Base-by-base conservation (phyloP, 2,329 filamentous ascomycete genomes). In the Aspergillus jensenii region DNA sequence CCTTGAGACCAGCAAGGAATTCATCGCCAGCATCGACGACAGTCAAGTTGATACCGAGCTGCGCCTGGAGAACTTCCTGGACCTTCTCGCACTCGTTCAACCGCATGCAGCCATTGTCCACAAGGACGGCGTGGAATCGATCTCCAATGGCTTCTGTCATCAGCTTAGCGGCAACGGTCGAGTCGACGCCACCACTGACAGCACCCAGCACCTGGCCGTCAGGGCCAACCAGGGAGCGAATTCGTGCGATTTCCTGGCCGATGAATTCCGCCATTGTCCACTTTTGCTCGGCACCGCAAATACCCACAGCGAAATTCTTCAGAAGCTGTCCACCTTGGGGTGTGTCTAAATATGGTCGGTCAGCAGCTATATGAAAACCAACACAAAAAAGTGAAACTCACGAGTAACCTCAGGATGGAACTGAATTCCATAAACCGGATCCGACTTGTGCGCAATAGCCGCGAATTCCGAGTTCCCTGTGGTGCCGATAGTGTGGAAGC, bases 191-290 rank as follows among this genome's bases (percentile, higher is more conserved):
- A 64, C 93, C 92, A 62, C 84, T 88, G 57, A 91, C 88, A 17
- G 89, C 88, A 59, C 89, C 89, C 64, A 93, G 86, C 53, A 96
- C 93, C 70, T 95, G 93, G 1, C 85, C 92, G 56, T 84, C 88
- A 27, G 88, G 83, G 21, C 95, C 95, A 43, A 97, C 92, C 35
- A 96, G 81, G 27, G 87, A 82, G 31, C 91, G 83, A 69, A 98
- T 97, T 57, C 91, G 84, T 41, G 79, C 76, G 63, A 97, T 90
- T 76, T 96, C 92, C 69, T 90, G 84, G 61, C 90, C 84, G 8
- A 90, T 82, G 69, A 98, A 98, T 67, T 89, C 87, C 57, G 80
- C 81, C 93, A 97, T 97, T 3, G 83, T 87, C 93, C 93, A 98
- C 71, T 91, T 84, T 58, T 86, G 83, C 59, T 82, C 77, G 4